phyloP scores from a whole-genome alignment of 192 early-diverging fungal genomes.

The Backusella westeae region DNA sequence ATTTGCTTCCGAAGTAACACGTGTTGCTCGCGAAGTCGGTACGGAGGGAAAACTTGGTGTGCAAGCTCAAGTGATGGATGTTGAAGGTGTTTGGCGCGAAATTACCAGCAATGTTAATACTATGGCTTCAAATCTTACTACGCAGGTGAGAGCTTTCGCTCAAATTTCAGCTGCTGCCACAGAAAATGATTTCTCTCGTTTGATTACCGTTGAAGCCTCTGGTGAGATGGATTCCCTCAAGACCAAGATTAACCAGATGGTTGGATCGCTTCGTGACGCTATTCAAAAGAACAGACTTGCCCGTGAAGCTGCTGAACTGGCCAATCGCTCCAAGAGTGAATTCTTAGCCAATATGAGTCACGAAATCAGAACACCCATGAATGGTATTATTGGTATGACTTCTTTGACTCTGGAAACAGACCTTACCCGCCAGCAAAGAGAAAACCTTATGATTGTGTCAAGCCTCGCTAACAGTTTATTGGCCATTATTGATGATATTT shows the following conservation, averaged over 20 bases:
- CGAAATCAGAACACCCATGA: conserved; percentile 65
- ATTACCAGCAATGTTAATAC: conserved; percentile 65
- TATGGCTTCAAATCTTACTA: conserved; percentile 57
- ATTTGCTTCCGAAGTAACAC: conserved; percentile 60
- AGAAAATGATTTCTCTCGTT: conserved; percentile 50
- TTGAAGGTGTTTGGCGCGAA: conserved; percentile 73
- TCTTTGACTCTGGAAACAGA: conserved; percentile 65
- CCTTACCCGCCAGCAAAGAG: conserved; percentile 68
- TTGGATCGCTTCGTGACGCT: conserved; percentile 66
- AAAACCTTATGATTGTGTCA: conserved; percentile 47
- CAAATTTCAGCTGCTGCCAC: conserved; percentile 58
- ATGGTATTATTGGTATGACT: conserved; percentile 74
- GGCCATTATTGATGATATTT: conserved; percentile 49
- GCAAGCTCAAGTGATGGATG: conserved; percentile 68
- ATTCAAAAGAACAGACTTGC: conserved; percentile 75
- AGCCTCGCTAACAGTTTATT: conserved; percentile 42
- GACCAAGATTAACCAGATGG: conserved; percentile 68
- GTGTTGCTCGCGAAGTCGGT: conserved; percentile 62
- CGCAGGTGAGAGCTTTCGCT: conserved; percentile 68
- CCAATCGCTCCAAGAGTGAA: conserved; percentile 75
- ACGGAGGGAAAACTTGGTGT: conserved; percentile 73
- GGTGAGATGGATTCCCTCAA: conserved; percentile 68
- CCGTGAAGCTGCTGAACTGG: conserved; percentile 74
- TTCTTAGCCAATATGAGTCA: conserved; percentile 68
- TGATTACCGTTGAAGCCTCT: conserved; percentile 62